phyloP scores from a whole-genome alignment of 352 stramenopile genomes.

The Blastocystis sp. region DNA sequence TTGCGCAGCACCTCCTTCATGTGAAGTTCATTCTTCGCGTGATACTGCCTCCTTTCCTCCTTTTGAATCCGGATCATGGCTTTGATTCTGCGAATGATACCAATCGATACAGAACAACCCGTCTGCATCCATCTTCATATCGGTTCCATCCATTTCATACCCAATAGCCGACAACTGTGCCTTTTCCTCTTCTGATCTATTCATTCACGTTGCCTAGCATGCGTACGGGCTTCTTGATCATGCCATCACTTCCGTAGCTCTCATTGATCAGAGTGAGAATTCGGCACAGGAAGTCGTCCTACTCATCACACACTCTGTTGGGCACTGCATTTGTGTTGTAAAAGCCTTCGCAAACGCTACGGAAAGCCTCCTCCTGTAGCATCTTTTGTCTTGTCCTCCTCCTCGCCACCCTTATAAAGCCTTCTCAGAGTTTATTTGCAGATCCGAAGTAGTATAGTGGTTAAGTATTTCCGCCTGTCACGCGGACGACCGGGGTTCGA shows the following conservation, averaged over 20 bases:
- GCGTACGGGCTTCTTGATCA: conserved; percentile 19
- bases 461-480: too few species aligned
- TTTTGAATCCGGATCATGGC: conserved; percentile 4
- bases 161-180: not conserved
- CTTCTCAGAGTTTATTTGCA: too few species aligned
- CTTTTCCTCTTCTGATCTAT: conserved; percentile 21
- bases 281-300: not conserved
- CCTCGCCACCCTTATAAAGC: too few species aligned
- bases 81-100: conserved; percentile 20
- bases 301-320: too few species aligned
- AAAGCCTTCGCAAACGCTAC: conserved; percentile 50
- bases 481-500: too few species aligned
- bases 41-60: conserved; percentile 19
- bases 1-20: conserved; percentile 43
- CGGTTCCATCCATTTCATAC: not conserved
- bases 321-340: not conserved
- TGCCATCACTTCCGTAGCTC: conserved; percentile 6
- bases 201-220: not conserved
- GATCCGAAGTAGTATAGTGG: too few species aligned
- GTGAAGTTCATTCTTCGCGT: not conserved
- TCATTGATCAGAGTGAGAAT: conserved; percentile 17
- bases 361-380: conserved; percentile 31
- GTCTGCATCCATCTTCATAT: not conserved
- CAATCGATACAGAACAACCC: not conserved
- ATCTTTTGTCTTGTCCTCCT: not conserved